Percentiles rank a stretch among this genome's conserved stretches.
Conservation (phyloP, 805 yeast genomes). For the Saturnispora saitoi region DNA sequence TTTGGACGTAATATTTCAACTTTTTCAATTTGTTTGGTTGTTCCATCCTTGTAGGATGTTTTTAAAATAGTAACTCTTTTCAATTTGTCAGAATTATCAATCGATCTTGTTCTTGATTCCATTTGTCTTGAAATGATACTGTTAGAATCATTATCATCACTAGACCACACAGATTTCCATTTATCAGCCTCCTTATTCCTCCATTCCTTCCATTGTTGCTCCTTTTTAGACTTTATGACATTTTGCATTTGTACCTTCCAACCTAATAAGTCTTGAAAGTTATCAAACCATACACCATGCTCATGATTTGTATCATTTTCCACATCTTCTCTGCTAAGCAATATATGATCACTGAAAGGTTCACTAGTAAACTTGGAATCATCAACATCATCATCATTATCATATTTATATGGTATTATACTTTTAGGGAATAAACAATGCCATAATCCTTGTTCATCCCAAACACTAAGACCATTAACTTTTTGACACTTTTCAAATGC, state of each 20-base stretch:
- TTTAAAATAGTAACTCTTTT: constrained; percentile 26
- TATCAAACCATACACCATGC: constrained; percentile 54
- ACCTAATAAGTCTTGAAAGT: constrained; percentile 53
- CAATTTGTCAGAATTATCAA: constrained; percentile 33
- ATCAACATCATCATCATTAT: not conserved
- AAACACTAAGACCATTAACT: constrained; percentile 60
- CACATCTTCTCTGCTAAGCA: constrained; percentile 53
- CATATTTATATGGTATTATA: constrained; percentile 19
- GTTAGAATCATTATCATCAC: constrained; percentile 16
- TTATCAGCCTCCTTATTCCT: constrained; percentile 19
- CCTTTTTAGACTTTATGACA: constrained; percentile 33
- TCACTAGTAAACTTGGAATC: not conserved
- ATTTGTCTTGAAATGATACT: constrained; percentile 30
- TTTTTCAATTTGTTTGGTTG: constrained; percentile 7
- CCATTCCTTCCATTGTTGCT: constrained; percentile 19
- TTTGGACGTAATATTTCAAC: constrained; percentile 9
- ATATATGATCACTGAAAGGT: constrained; percentile 16
- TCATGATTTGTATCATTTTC: constrained; percentile 33
- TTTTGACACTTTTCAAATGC: constrained; percentile 57
- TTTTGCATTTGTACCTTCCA: constrained; percentile 57
- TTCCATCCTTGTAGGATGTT: constrained; percentile 9
- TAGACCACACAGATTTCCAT: constrained; percentile 16
- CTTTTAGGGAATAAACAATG: constrained; percentile 74
- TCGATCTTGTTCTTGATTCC: constrained; percentile 29
- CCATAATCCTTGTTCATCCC: constrained; percentile 86